phyloP scores from a whole-genome alignment of 257 asterid genomes.

The Cruciata laevipes region DNA sequence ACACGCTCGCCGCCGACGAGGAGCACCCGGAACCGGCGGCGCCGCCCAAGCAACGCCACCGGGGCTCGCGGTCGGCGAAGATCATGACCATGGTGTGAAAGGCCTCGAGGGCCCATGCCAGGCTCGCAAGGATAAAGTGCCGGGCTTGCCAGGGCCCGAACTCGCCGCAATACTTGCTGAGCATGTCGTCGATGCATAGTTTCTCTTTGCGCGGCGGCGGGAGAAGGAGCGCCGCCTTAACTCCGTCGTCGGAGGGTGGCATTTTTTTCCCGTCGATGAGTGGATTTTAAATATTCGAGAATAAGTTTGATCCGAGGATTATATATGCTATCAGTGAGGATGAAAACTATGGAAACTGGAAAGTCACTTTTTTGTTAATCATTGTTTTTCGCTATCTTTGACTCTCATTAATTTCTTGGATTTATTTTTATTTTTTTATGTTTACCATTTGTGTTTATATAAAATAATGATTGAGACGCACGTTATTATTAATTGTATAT shows the following conservation, averaged over 20 bases:
- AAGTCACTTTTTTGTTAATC: too few relatives aligned
- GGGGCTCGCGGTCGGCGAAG: conserved; percentile 77
- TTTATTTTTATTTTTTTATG: too few relatives aligned
- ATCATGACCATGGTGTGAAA: conserved; percentile 86
- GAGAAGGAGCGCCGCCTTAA: conserved; percentile 34
- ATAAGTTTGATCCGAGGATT: too few relatives aligned
- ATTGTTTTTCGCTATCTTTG: too few relatives aligned
- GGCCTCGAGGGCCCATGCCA: conserved; percentile 87
- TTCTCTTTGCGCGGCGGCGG: conserved; percentile 19
- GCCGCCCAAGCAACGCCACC: conserved; percentile 42
- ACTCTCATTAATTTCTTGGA: too few relatives aligned
- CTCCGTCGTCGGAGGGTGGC: conserved; percentile 4
- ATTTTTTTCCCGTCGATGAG: conserved; percentile 5
- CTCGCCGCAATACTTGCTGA: conserved; percentile 66
- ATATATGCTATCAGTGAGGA: not conserved
- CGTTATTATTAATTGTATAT: too few relatives aligned
- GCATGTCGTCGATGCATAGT: conserved; percentile 63
- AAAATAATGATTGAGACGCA: too few relatives aligned
- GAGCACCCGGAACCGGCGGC: conserved; percentile 25
- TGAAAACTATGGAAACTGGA: too few relatives aligned
- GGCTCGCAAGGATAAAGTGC: conserved; percentile 62
- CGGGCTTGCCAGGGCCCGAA: conserved; percentile 77
- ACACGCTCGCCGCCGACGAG: conserved; percentile 31
- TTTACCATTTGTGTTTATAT: too few relatives aligned
- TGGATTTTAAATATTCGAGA: not conserved